These are phyloP conservation scores for Fraxinus cuspidata DNA, from an alignment of 257 asterid genomes.

Conservation along the genomic window DNA sequence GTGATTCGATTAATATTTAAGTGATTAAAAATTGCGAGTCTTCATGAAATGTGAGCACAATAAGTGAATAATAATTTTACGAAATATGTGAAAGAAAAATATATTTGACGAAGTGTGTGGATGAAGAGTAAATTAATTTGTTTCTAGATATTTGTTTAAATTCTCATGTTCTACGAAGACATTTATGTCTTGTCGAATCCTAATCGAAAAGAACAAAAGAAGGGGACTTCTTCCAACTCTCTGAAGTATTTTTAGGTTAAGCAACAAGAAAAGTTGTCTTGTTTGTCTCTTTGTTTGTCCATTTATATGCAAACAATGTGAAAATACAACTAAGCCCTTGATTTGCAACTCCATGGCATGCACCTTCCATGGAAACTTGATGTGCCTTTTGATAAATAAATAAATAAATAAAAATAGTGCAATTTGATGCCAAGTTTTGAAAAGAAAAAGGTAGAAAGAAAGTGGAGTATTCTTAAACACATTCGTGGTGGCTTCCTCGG, in stretches of 20 bases:
- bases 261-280: background rate
- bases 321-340: slow-evolving; percentile 6
- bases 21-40: no score
- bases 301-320: background rate
- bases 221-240: background rate
- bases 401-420: background rate
- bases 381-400: background rate
- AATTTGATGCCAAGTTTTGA: no score
- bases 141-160: no score
- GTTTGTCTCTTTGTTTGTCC: slow-evolving; percentile 1
- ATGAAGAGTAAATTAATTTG: no score
- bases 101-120: no score
- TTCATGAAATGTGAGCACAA: no score
- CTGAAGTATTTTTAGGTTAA: background rate
- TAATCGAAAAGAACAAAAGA: background rate
- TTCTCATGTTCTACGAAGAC: no score
- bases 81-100: no score
- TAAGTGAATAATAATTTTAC: no score
- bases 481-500: background rate
- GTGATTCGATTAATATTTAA: no score
- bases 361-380: background rate
- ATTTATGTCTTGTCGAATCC: no score
- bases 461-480: background rate
- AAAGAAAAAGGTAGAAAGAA: no score
- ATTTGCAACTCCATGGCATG: background rate